A percentile compares a stretch with the other conserved stretches of the same genome.
phyloP scores from a whole-genome alignment of 2,329 filamentous ascomycete genomes.

The Sarocladium brachiariae region DNA sequence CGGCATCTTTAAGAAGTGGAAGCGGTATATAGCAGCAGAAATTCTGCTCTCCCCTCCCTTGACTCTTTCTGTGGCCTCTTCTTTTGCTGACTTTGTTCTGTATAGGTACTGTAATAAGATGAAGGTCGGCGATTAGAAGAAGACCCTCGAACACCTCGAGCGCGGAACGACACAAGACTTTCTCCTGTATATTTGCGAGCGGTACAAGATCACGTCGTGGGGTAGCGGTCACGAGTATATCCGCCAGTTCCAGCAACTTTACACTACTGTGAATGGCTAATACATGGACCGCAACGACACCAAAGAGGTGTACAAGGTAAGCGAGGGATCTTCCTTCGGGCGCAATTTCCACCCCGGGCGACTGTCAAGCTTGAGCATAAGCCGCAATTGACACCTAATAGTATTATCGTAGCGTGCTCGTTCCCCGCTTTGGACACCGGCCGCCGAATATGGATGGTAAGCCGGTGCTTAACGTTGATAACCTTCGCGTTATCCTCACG shows the following conservation, averaged over 20 bases:
- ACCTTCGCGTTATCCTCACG: conserved; percentile 17
- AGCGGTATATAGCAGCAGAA: conserved; percentile 12
- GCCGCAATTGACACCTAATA: conserved; percentile 12
- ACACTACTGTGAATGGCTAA: conserved; percentile 16
- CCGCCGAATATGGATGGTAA: conserved; percentile 19
- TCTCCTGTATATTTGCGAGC: conserved; percentile 18
- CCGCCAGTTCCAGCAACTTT: conserved; percentile 21
- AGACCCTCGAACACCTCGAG: conserved; percentile 14
- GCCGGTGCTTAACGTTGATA: conserved; percentile 17
- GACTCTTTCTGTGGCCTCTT: background rate
- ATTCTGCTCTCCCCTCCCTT: background rate
- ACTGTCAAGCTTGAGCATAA: background rate
- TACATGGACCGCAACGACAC: conserved; percentile 19
- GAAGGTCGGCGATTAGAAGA: conserved; percentile 16
- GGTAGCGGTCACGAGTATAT: conserved; percentile 19
- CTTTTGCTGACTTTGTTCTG: conserved; percentile 10
- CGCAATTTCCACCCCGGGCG: background rate
- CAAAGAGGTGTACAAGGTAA: conserved; percentile 22
- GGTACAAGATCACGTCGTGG: conserved; percentile 18
- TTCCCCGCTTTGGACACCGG: conserved; percentile 18
- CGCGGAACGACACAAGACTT: conserved; percentile 19
- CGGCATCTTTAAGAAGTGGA: conserved; percentile 18
- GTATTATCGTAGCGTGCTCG: conserved; percentile 17
- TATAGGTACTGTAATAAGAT: conserved; percentile 16
- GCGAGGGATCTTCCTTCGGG: background rate